These are phyloP conservation scores for Cymbopogon flexuosus DNA, from an alignment of 202 grass and related monocot species.

Conservation along the genomic window DNA sequence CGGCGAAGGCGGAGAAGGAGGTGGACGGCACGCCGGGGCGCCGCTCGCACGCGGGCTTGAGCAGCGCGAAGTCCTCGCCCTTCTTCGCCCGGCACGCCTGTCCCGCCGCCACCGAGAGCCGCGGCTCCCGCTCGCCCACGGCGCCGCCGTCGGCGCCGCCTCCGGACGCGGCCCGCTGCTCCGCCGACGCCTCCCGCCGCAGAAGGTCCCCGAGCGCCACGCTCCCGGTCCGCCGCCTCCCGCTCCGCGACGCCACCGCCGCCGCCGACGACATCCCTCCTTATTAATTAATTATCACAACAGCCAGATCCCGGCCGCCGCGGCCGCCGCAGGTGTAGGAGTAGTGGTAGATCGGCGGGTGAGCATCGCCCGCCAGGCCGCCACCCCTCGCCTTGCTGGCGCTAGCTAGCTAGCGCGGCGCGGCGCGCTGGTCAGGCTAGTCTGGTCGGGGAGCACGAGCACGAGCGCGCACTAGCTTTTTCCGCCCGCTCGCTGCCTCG, in stretches of 20 bases:
- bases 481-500: background rate
- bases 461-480: background rate
- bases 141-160: background rate
- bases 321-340: background rate
- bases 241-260: background rate
- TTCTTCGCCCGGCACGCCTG: slow-evolving; percentile 79
- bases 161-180: slow-evolving; percentile 27
- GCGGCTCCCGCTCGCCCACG: background rate
- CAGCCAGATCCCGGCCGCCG: slow-evolving; percentile 20
- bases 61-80: slow-evolving; percentile 81
- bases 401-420: background rate
- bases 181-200: slow-evolving; percentile 53
- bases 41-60: slow-evolving; percentile 59
- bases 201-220: slow-evolving; percentile 75
- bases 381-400: background rate
- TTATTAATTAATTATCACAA: background rate
- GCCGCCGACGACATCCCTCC: background rate
- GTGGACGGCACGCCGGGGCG: slow-evolving; percentile 38
- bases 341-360: background rate
- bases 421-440: too few relatives aligned
- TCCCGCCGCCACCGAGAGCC: slow-evolving; percentile 49
- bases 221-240: slow-evolving; percentile 26
- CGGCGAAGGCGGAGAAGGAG: slow-evolving; percentile 77
- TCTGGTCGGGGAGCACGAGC: slow-evolving; percentile 21
- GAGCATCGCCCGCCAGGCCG: background rate